Percentiles rank a stretch among this genome's conserved stretches.
These are phyloP conservation scores for Oehlia diaphana DNA, from an alignment of 192 early-diverging fungal species.

Conservation along the genomic window DNA sequence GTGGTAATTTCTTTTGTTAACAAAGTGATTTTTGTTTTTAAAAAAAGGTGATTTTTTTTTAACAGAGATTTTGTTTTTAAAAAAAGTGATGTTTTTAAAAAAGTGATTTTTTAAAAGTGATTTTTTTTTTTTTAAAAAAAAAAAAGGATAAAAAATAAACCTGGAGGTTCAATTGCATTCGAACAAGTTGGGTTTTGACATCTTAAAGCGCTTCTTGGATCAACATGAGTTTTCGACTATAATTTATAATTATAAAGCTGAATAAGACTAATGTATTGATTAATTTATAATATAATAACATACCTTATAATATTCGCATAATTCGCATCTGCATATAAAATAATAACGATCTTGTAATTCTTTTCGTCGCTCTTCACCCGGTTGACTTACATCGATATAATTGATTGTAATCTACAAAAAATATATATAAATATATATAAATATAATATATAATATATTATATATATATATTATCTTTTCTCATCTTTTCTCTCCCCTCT, in stretches of 20 bases:
- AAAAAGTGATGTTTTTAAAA: background rate
- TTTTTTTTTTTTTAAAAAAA: background rate
- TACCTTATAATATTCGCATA: conserved; percentile 28
- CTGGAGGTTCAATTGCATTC: conserved; percentile 24
- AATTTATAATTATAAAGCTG: background rate
- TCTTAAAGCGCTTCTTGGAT: conserved; percentile 26
- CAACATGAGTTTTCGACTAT: conserved; percentile 8
- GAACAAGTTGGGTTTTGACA: conserved; percentile 18
- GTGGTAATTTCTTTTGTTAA: too few species aligned
- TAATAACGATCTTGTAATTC: conserved; percentile 42
- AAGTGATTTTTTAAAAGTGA: background rate
- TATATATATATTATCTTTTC: too few species aligned
- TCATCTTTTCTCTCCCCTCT: background rate
- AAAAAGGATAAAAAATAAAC: background rate
- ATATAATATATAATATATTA: too few species aligned
- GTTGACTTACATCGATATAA: conserved; percentile 40
- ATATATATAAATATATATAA: background rate
- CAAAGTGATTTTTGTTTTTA: background rate
- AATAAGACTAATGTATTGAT: too few species aligned
- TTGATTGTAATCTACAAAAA: conserved; percentile 31
- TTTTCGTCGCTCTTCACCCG: conserved; percentile 31
- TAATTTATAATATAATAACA: background rate
- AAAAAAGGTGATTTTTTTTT: background rate
- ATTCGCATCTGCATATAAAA: conserved; percentile 41
- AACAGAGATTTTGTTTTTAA: background rate